Evolutionary conservation across 768 basidiomycete species (phyloP).

Genomic region (Podaxis rugospora): DNA sequence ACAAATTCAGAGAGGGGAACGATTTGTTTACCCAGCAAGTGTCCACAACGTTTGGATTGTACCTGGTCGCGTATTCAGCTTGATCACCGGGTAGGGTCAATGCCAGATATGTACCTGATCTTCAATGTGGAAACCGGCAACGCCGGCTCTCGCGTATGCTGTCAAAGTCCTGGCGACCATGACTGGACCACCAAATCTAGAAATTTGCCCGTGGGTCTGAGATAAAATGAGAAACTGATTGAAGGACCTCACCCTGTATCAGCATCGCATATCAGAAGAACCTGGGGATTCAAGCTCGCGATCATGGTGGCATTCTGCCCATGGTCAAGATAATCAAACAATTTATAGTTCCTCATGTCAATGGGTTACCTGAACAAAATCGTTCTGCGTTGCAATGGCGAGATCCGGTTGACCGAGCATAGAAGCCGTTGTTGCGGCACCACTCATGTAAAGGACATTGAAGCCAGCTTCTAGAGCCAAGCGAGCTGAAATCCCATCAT

Average conservation of each 20-base stretch:
- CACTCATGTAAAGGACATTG: slow-evolving; percentile 49
- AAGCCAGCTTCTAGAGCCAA: slow-evolving; percentile 50
- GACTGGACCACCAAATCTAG: slow-evolving; percentile 48
- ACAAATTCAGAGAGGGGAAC: slow-evolving; percentile 46
- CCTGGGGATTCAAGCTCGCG: slow-evolving; percentile 39
- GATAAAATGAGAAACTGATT: background rate
- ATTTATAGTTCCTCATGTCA: background rate
- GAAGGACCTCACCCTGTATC: slow-evolving; percentile 40
- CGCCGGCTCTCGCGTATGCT: slow-evolving; percentile 44
- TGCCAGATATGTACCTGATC: slow-evolving; percentile 36
- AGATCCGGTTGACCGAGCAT: slow-evolving; percentile 52
- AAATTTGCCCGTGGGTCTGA: background rate
- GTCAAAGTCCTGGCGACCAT: slow-evolving; percentile 52
- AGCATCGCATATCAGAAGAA: slow-evolving; percentile 51
- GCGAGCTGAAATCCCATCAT: slow-evolving; percentile 48
- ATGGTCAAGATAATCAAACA: background rate
- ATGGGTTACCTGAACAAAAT: slow-evolving; percentile 39
- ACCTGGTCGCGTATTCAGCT: slow-evolving; percentile 11
- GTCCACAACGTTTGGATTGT: slow-evolving; percentile 52
- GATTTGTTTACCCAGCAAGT: slow-evolving; percentile 50
- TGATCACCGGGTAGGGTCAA: background rate
- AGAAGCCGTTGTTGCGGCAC: slow-evolving; percentile 47
- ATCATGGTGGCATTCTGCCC: slow-evolving; percentile 41
- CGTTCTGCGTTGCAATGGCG: slow-evolving; percentile 51
- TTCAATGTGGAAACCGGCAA: slow-evolving; percentile 52